Conservation (phyloP, 768 basidiomycete species). For the Postia placenta region DNA sequence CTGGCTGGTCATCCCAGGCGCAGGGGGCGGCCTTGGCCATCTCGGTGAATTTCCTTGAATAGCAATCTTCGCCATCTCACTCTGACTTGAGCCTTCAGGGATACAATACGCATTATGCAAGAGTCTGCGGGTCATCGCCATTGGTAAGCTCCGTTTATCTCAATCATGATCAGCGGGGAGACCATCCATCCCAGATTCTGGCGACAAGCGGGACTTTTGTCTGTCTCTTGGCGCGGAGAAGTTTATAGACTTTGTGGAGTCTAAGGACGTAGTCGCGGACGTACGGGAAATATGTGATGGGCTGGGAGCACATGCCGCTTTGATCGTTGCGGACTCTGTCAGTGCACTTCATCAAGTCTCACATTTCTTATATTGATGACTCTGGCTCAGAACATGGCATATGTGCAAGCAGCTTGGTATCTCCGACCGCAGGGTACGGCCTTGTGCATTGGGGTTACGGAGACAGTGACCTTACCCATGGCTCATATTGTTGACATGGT, state of each 20-base stretch:
- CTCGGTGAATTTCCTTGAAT: conserved; percentile 30
- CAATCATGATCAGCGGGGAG: neutral
- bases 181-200: conserved; percentile 46
- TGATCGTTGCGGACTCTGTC: conserved; percentile 45
- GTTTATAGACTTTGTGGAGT: conserved; percentile 69
- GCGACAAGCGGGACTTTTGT: conserved; percentile 57
- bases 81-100: too few relatives aligned
- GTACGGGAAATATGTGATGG: conserved; percentile 56
- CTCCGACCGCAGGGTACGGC: conserved; percentile 64
- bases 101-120: neutral
- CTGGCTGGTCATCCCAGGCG: conserved; percentile 66
- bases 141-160: conserved; percentile 7
- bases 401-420: conserved; percentile 56
- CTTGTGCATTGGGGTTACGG: conserved; percentile 64
- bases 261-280: conserved; percentile 52
- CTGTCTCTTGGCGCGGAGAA: conserved; percentile 57
- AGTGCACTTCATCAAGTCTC: too few relatives aligned
- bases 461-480: conserved; percentile 48
- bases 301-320: conserved; percentile 59
- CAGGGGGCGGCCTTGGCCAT: conserved; percentile 68
- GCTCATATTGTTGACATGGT: conserved; percentile 55
- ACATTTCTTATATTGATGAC: too few relatives aligned
- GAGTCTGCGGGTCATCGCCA: neutral
- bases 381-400: conserved; percentile 22
- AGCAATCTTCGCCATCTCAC: neutral